Conservation (phyloP, 805 yeast genomes). For the Sungouiozyma ichnusensis region DNA sequence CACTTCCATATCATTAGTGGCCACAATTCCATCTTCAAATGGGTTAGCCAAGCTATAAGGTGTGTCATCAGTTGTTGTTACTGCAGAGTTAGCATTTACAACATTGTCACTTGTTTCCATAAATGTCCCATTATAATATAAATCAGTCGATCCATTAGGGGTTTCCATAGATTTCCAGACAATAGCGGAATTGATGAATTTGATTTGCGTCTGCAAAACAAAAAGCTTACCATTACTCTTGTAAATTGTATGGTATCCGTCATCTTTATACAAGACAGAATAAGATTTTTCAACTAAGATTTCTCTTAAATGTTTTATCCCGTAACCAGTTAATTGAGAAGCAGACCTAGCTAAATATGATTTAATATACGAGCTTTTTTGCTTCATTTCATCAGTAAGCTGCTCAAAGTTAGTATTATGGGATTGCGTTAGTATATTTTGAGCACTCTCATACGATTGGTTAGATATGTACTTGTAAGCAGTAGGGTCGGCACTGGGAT, state of each 20-base stretch:
- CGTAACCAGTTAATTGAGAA: slow-evolving; percentile 67
- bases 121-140: slow-evolving; percentile 58
- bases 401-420: slow-evolving; percentile 27
- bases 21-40: slow-evolving; percentile 11
- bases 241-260: slow-evolving; percentile 70
- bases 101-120: slow-evolving; percentile 29
- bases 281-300: slow-evolving; percentile 42
- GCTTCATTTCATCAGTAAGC: slow-evolving; percentile 22
- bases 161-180: slow-evolving; percentile 78
- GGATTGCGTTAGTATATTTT: slow-evolving; percentile 42
- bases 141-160: slow-evolving; percentile 58
- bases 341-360: slow-evolving; percentile 50
- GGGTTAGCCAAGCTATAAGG: slow-evolving; percentile 10
- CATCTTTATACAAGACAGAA: slow-evolving; percentile 75
- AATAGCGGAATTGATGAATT: slow-evolving; percentile 40
- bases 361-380: slow-evolving; percentile 30
- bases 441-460: slow-evolving; percentile 51
- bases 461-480: slow-evolving; percentile 31
- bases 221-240: slow-evolving; percentile 45
- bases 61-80: slow-evolving; percentile 2
- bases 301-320: slow-evolving; percentile 40
- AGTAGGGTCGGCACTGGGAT: slow-evolving; percentile 28
- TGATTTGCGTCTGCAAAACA: slow-evolving; percentile 63
- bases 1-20: slow-evolving; percentile 1
- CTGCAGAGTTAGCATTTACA: slow-evolving; percentile 2